phyloP scores from a whole-genome alignment of 1,139 yeast genomes.

The Sugiyamaella neomexicana region DNA sequence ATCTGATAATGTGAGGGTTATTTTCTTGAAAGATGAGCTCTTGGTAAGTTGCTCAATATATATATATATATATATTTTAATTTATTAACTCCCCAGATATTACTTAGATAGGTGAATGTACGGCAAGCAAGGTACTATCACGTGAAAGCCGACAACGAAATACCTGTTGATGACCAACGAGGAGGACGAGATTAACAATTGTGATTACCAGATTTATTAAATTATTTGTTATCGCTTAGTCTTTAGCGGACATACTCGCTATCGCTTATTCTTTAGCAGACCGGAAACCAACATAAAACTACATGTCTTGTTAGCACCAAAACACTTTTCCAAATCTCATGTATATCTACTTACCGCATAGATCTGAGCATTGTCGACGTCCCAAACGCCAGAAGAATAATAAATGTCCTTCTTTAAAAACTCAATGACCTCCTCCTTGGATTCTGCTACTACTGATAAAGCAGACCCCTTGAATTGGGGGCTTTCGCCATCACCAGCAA shows the following conservation, averaged over 20 bases:
- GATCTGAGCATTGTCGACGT: constrained; percentile 59
- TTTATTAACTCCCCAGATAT: constrained; percentile 6
- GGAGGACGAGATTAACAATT: no score
- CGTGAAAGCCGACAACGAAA: neutral
- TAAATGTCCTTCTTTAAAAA: constrained; percentile 64
- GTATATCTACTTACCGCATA: constrained; percentile 51
- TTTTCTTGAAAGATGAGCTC: neutral
- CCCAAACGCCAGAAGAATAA: constrained; percentile 73
- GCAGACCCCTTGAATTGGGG: constrained; percentile 71
- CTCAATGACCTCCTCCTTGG: constrained; percentile 62
- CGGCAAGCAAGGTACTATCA: no score
- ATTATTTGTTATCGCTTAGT: no score
- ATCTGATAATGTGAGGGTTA: no score
- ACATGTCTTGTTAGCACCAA: neutral
- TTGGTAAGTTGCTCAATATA: neutral
- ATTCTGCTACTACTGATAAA: constrained; percentile 60
- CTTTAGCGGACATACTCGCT: neutral
- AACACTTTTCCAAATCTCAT: no score
- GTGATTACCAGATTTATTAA: no score
- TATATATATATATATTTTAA: neutral
- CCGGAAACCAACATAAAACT: constrained; percentile 1
- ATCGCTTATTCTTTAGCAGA: neutral
- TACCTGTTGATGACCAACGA: no score
- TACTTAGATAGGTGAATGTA: constrained; percentile 1
- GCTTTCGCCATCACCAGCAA: constrained; percentile 44